These are phyloP conservation scores for Leptographium lundbergii DNA, from an alignment of 2,329 filamentous ascomycete genomes.

Conservation along the genomic window DNA sequence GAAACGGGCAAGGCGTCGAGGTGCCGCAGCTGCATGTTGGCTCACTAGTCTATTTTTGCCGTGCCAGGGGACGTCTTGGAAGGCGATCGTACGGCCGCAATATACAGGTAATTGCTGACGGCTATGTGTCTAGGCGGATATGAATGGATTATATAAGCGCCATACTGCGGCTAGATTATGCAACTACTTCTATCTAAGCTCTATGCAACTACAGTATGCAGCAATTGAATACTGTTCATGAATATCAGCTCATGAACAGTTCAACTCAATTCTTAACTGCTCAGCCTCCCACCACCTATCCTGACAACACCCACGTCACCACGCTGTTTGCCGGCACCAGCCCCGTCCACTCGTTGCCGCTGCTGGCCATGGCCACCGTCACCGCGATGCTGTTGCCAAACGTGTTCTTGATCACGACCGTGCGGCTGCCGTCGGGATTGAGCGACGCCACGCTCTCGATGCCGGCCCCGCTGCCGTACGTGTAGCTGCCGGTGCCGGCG, in stretches of 20 bases:
- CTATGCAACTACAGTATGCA: no score
- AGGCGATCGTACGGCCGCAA: no score
- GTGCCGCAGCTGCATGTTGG: not conserved
- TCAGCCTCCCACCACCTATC: no score
- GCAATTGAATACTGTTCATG: no score
- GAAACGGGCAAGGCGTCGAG: not conserved
- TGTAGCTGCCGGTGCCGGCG: conserved; percentile 28
- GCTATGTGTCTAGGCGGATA: no score
- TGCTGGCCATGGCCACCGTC: conserved; percentile 20
- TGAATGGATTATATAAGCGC: no score
- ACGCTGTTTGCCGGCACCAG: conserved; percentile 21
- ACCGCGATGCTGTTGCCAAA: conserved; percentile 32
- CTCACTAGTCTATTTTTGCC: not conserved
- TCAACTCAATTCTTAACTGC: no score
- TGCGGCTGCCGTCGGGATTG: conserved; percentile 32
- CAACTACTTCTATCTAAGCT: no score
- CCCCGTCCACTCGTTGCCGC: conserved; percentile 26
- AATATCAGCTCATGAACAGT: no score
- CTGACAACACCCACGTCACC: conserved; percentile 26
- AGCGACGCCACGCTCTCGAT: conserved; percentile 31
- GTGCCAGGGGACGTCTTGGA: no score
- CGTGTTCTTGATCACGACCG: conserved; percentile 34
- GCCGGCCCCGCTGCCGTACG: conserved; percentile 24
- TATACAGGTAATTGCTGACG: no score
- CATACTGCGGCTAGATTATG: no score